Base-by-base conservation (phyloP, 345 rosid species). In the Melaleuca quinquenervia region DNA sequence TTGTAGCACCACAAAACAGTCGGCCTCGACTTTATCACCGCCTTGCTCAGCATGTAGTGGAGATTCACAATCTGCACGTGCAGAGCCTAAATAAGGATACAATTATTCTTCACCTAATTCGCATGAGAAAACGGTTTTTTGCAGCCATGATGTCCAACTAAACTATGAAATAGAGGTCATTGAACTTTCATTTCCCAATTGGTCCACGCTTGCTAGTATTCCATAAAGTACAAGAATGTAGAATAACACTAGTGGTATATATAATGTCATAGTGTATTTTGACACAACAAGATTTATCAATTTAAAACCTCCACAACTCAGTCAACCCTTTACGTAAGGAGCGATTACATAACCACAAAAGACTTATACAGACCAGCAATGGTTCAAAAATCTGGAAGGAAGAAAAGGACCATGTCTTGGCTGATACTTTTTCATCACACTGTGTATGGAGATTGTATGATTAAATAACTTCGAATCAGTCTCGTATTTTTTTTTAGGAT, bases 1-100 rank as follows among this genome's bases (percentile, higher is more conserved):
- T 91, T 96, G 92, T 96, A 96, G 92, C 99, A 96, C 99, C 99
- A 97, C 87, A 97, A 90, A 85, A 96, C 94, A 83, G 90, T 90
- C 1, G 98, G 99, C 87, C 93, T 94, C 3, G 96, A 88, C 58
- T 95, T 94, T 52, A 92, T 86, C 82, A 92, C 93, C 36, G 99
- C 92, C 91, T 97, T 96, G 87, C 95, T 92, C 56, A 93, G 85
- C 95, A 97, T 93, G 86, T 93, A 92, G 87, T 97, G 98, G 84
- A 97, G 98, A 86, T 96, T 96, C 88, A 97, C 96, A 85, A 97
- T 94, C 99, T 96, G 94, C 89, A 82, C 58, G 21, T 54, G 58
- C 26, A 54, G 58, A 54, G 11, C 58, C n/a, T 24, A 54, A 22
- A 54, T 54, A 22, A 21, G 58, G 10, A 54, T 9, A 54, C 58